Percentiles rank a stretch among this genome's conserved stretches.
Conservation (phyloP, 495 filamentous ascomycete genomes). For the Physcia stellaris region DNA sequence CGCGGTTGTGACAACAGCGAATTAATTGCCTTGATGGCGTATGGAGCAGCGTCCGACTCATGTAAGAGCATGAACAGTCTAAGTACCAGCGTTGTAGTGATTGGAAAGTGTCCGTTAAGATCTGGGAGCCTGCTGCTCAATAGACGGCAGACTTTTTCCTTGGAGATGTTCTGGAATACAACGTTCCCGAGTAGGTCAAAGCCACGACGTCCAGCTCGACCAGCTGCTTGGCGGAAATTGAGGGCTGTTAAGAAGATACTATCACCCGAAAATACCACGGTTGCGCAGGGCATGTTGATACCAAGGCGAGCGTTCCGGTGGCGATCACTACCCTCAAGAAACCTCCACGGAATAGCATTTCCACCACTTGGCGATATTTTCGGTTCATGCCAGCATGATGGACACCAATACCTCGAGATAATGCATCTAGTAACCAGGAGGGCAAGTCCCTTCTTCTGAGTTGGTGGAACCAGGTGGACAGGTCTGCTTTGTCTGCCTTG, state of each 20-base stretch:
- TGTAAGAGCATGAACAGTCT: conserved; percentile 53
- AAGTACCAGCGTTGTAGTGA: conserved; percentile 58
- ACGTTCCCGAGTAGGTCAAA: conserved; percentile 74
- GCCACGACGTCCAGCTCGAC: conserved; percentile 64
- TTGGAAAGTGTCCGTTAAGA: conserved; percentile 64
- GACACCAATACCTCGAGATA: conserved; percentile 55
- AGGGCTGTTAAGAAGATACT: conserved; percentile 57
- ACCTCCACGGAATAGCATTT: conserved; percentile 62
- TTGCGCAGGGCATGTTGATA: conserved; percentile 80
- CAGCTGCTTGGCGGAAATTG: conserved; percentile 62
- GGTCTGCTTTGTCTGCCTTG: conserved; percentile 36
- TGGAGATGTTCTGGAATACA: conserved; percentile 49
- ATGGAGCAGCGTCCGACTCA: conserved; percentile 44
- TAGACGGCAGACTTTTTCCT: conserved; percentile 42
- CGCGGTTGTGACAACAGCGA: conserved; percentile 54
- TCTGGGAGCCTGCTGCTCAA: conserved; percentile 59
- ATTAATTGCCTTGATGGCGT: conserved; percentile 46
- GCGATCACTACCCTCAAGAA: conserved; percentile 61
- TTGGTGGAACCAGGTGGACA: conserved; percentile 31
- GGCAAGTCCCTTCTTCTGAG: conserved; percentile 31
- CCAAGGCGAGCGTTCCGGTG: conserved; percentile 64
- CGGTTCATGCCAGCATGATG: conserved; percentile 72
- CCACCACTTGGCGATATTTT: conserved; percentile 56
- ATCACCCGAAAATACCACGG: conserved; percentile 63
- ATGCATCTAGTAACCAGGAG: conserved; percentile 35